Base-by-base conservation (phyloP, 805 yeast genomes). In the Lachancea sp. region DNA sequence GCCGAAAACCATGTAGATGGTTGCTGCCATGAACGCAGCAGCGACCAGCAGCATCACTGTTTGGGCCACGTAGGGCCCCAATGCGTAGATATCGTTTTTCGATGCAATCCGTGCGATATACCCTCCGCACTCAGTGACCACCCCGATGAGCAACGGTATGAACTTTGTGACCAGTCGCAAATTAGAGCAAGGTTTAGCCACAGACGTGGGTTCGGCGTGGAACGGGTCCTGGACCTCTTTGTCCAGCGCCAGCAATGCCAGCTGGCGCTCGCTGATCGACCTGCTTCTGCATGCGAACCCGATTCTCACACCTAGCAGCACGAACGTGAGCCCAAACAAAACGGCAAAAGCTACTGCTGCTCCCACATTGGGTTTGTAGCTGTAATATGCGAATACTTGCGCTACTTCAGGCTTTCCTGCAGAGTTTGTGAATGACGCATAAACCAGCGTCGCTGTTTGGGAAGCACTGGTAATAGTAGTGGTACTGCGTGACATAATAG, bases 1-100 rank as follows among this genome's bases (percentile, higher is more conserved):
- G 3, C 59, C 63, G 43, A 60, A 55, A 11, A 48, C 20, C 63
- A 62, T 59, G 48, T 63, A 62, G 12, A 62, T 55, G 2, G 63
- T 46, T 3, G 65, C 66, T 5, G 63, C 59, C 38, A 54, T 49
- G 19, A 62, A 49, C 2, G 63, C 54, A 3, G 66, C 66, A 3
- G 65, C 61, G 18, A 62, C 50, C 36, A 60, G 51, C 30, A 62
- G 45, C 15, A 55, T 45, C n/a, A 57, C 38, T 1, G 57, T 33
- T 36, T 63, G 64, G 2, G 54, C 47, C 42, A 58, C 47, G 45
- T 52, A 62, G 1, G 60, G 55, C 3, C 33, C 27, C 30, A 52
- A 30, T 1, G 36, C 31, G 2, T 32, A 27, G 4, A 25, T 18
- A 37, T 55, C 36, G n/a, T 33, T 8, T 17, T 31, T 33, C 10